A percentile compares a stretch with the other conserved stretches of the same genome.
phyloP scores from a whole-genome alignment of 805 yeast genomes.

The Monosporozyma yasuniensis region DNA sequence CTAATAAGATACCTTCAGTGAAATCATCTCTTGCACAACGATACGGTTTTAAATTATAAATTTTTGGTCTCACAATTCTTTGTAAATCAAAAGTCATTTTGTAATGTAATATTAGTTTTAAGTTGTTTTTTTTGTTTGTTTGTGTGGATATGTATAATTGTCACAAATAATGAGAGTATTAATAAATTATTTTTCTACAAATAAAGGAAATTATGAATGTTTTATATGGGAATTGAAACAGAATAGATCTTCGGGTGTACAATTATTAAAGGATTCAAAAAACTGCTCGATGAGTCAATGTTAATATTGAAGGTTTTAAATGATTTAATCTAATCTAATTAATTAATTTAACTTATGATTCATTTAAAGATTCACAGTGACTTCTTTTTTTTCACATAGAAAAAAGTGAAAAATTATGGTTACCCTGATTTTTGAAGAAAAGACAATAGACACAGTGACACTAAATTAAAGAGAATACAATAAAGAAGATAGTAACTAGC shows the following conservation, averaged over 20 bases:
- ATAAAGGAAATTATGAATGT: background rate
- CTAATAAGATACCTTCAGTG: slow-evolving; percentile 77
- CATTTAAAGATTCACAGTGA: background rate
- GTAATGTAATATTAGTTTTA: background rate
- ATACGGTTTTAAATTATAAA: slow-evolving; percentile 75
- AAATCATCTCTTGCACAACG: slow-evolving; percentile 96
- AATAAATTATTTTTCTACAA: too few relatives aligned
- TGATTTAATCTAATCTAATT: background rate
- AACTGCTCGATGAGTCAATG: background rate
- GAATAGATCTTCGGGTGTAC: background rate
- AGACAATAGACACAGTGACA: too few relatives aligned
- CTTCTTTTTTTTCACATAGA: background rate
- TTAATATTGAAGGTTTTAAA: too few relatives aligned
- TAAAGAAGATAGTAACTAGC: too few relatives aligned
- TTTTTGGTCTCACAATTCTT: slow-evolving; percentile 71
- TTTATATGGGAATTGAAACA: background rate
- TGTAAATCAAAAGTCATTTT: slow-evolving; percentile 31
- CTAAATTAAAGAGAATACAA: too few relatives aligned
- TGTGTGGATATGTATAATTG: too few relatives aligned
- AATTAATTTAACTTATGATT: background rate
- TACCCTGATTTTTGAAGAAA: background rate
- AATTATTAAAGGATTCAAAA: background rate
- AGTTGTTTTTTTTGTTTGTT: background rate
- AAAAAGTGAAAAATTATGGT: background rate
- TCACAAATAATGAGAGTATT: too few relatives aligned